Evolutionary conservation across 1,139 yeast genomes (phyloP).

Genomic region (Scheffersomyces lignicola): DNA sequence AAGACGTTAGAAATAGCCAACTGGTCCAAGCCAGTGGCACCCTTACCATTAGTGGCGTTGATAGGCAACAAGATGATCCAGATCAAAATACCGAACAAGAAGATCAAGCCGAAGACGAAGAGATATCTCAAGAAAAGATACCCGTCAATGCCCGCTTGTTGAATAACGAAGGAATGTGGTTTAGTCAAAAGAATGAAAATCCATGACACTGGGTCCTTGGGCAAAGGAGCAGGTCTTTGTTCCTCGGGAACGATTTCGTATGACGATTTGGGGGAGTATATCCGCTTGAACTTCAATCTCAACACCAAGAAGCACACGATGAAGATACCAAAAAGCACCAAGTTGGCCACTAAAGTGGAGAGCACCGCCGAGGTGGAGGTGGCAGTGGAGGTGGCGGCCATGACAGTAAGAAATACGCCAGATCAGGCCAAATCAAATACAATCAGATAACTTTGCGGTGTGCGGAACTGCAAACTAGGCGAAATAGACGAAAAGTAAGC

Average conservation of each 20-base stretch:
- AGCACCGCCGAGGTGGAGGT: conserved; percentile 68
- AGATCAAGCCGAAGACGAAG: conserved; percentile 41
- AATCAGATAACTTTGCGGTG: no score
- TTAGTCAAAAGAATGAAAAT: conserved; percentile 52
- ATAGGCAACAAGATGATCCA: conserved; percentile 65
- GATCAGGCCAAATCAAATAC: neutral
- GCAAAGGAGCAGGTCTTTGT: conserved; percentile 61
- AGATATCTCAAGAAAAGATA: conserved; percentile 65
- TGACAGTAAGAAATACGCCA: conserved; percentile 5
- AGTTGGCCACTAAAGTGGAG: conserved; percentile 57
- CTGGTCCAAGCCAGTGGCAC: conserved; percentile 67
- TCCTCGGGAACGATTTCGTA: conserved; percentile 60
- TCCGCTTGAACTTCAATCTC: conserved; percentile 57
- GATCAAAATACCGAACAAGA: conserved; percentile 40
- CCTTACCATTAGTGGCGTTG: conserved; percentile 61
- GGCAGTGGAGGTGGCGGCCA: conserved; percentile 27
- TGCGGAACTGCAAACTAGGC: neutral
- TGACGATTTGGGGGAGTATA: conserved; percentile 67
- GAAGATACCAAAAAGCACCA: conserved; percentile 53
- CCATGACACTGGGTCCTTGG: conserved; percentile 67
- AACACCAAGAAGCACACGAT: conserved; percentile 52
- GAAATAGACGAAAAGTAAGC: neutral
- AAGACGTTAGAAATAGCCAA: conserved; percentile 74
- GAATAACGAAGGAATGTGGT: conserved; percentile 64
- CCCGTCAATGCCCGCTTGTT: conserved; percentile 77